Percentiles rank a stretch among this genome's conserved stretches.
Evolutionary conservation across 2,329 filamentous ascomycete genomes (phyloP).

Genomic region (Magnaporthiopsis poae): DNA sequence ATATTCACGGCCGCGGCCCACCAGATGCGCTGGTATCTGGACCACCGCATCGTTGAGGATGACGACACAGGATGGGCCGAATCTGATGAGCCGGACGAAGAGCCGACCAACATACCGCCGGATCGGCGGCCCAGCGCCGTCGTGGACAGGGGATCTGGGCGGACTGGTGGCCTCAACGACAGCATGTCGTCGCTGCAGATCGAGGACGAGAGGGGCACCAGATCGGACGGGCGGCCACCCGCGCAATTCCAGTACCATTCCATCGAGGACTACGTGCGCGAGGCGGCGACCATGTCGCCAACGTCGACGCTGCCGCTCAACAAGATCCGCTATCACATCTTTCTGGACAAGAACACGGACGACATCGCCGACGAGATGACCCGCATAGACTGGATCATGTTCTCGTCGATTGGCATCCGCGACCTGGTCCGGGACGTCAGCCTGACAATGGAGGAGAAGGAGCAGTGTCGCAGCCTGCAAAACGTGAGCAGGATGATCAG

Average conservation of each 20-base stretch:
- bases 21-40: conserved; percentile 72
- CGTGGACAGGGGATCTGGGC: conserved; percentile 13
- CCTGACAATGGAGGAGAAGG: conserved; percentile 59
- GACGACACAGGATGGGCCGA: conserved; percentile 92
- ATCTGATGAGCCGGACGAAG: conserved; percentile 50
- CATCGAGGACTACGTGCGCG: conserved; percentile 70
- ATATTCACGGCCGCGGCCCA: conserved; percentile 77
- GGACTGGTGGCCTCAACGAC: conserved; percentile 21
- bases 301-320: conserved; percentile 59
- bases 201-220: conserved; percentile 27
- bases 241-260: conserved; percentile 51
- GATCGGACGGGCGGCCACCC: conserved; percentile 30
- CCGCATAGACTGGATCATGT: conserved; percentile 96
- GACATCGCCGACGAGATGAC: conserved; percentile 85
- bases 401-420: conserved; percentile 83
- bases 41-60: conserved; percentile 64
- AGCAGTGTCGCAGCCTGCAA: conserved; percentile 64
- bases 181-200: conserved; percentile 40
- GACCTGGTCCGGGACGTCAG: conserved; percentile 89
- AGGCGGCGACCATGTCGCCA: conserved; percentile 63
- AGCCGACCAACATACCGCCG: conserved; percentile 12
- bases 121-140: neutral
- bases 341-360: conserved; percentile 79
- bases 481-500: conserved; percentile 92
- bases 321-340: conserved; percentile 79